Evolutionary conservation across 768 basidiomycete species (phyloP), one percentile per base, ranked within the genome.

Genomic region (Pisolithus tinctorius): DNA sequence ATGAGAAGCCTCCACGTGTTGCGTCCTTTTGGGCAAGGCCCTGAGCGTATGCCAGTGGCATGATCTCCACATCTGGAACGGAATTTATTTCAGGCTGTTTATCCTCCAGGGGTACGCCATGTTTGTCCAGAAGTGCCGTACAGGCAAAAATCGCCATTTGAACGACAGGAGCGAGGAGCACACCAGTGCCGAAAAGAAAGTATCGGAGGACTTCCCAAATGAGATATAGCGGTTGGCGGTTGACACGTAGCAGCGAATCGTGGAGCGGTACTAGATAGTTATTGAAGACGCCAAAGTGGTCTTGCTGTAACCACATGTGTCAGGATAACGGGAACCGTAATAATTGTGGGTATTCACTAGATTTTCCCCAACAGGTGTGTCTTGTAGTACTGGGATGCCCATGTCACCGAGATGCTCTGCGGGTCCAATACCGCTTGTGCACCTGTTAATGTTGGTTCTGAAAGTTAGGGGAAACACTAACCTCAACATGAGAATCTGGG

Each of bases 391-490:
- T 2, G 50, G 45, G 9, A 69, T 63, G 16, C 60, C 63, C 30
- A 68, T 56, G 9, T 51, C 50, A 14, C 45, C 39, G 6, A 78
- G 61, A 30, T 71, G 62, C 6, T 64, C 64, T 10, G 59, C 55
- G 3, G 77, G 75, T 30, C 77, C 78, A 44, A 81, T 64, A 17
- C 79, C 77, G 53, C 68, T 69, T 48, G 10, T 17, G 39, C 14
- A 6, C 6, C 31, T 2, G 40, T 26, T 0, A 25, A 26, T 23
- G 42, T 14, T 3, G 26, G 43, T 4, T 27, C 14, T 6, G 30
- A 14, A 17, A 39, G 29, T 9, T 9, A 14, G 20, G 11, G 13
- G 44, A 36, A 6, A 11, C 2, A 26, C 55, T 8, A 40, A 65
- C 64, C 66, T 67, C n/a, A 66, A 49, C 55, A 74, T 64, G n/a